These are phyloP conservation scores for Backusella parvicylindrica DNA, from an alignment of 192 early-diverging fungal genomes.

Conservation along the genomic window DNA sequence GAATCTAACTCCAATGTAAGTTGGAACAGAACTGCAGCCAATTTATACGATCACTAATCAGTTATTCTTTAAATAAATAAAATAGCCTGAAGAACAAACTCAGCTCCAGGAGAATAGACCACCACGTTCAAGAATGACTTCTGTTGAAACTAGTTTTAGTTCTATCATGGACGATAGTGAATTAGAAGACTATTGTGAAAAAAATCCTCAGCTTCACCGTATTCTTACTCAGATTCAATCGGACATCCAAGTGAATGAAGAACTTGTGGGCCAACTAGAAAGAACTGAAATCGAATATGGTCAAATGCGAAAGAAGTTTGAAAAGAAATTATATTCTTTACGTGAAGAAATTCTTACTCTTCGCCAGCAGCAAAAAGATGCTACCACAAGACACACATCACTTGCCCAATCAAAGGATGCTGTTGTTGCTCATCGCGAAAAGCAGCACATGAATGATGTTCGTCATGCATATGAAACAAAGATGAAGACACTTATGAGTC, in stretches of 20 bases:
- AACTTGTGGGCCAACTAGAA: conserved; percentile 53
- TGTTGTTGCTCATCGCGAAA: not conserved
- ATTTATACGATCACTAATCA: not conserved
- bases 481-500: conserved; percentile 50
- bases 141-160: not conserved
- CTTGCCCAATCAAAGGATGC: not conserved
- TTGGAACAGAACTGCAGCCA: not conserved
- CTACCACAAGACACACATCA: not conserved
- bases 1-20: not conserved
- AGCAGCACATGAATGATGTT: conserved; percentile 34
- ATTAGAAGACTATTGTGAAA: not conserved
- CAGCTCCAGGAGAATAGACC: not conserved
- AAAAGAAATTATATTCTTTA: conserved; percentile 59
- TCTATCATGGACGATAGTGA: not conserved
- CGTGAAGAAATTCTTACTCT: conserved; percentile 50
- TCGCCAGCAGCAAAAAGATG: conserved; percentile 56
- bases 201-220: conserved; percentile 22
- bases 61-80: not conserved
- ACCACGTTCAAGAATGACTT: not conserved
- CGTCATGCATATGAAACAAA: conserved; percentile 52
- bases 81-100: not conserved
- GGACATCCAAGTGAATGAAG: conserved; percentile 55
- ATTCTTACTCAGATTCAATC: conserved; percentile 53
- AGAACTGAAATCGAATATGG: conserved; percentile 49
- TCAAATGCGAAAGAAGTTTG: conserved; percentile 56